phyloP scores from a whole-genome alignment of 176 grass and related monocot genomes.

The Oryza meyeriana region DNA sequence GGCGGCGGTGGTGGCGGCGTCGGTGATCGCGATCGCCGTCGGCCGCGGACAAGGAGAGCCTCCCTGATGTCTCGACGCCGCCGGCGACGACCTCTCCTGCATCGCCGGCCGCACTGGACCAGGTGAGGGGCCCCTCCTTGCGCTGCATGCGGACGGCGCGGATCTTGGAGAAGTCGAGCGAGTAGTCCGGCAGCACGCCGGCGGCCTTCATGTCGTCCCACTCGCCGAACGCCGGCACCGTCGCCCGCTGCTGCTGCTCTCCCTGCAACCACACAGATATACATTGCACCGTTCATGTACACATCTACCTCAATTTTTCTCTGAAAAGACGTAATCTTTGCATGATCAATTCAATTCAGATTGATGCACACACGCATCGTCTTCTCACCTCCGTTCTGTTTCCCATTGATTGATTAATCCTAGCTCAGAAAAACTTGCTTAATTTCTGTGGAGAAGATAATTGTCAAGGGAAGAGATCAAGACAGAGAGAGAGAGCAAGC shows the following conservation, averaged over 20 bases:
- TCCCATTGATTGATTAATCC: background rate
- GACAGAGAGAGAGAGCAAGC: background rate
- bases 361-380: background rate
- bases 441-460: background rate
- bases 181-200: slow-evolving; percentile 56
- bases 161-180: slow-evolving; percentile 68
- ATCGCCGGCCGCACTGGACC: slow-evolving; percentile 37
- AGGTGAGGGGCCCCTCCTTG: slow-evolving; percentile 44
- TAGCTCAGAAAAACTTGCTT: background rate
- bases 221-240: slow-evolving; percentile 76
- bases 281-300: no score
- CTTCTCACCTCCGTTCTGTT: background rate
- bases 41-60: background rate
- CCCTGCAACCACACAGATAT: background rate
- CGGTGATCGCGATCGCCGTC: background rate
- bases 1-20: slow-evolving; percentile 3
- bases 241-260: slow-evolving; percentile 21
- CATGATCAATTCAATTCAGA: background rate
- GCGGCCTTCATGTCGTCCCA: slow-evolving; percentile 52
- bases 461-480: background rate
- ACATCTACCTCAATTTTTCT: no score
- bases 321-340: background rate
- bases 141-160: slow-evolving; percentile 57
- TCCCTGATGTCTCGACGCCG: no score
- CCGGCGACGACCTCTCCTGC: background rate